Conservation (phyloP, 345 rosid species). For the Linum trigynum region DNA sequence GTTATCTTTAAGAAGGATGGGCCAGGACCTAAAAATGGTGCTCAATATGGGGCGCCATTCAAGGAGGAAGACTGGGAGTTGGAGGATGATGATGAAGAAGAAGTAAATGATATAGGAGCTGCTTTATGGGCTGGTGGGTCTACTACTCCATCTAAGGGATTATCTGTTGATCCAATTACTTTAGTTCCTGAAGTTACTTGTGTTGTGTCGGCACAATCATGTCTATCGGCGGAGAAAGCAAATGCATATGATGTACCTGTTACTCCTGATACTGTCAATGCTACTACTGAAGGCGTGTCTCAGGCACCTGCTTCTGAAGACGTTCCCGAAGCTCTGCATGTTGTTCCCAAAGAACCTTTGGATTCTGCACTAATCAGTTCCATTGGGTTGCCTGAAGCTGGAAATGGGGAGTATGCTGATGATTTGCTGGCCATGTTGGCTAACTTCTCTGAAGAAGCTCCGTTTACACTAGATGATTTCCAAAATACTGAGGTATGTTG, state of each 20-base stretch:
- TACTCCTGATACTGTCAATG: constrained; percentile 2
- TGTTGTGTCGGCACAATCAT: constrained; percentile 18
- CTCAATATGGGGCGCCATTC: constrained; percentile 73
- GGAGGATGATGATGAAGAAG: constrained; percentile 23
- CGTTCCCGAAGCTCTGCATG: background rate
- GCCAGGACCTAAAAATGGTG: constrained; percentile 59
- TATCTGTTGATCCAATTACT: constrained; percentile 12
- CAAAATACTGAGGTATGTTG: constrained; percentile 17
- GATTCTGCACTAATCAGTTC: background rate
- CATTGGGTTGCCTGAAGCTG: constrained; percentile 1
- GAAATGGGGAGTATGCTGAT: constrained; percentile 6
- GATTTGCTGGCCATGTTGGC: constrained; percentile 25
- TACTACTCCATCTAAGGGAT: background rate
- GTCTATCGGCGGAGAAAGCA: constrained; percentile 23
- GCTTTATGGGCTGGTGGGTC: constrained; percentile 10
- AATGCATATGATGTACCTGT: background rate
- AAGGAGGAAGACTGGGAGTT: constrained; percentile 68
- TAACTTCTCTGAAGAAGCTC: constrained; percentile 19
- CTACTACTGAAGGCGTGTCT: constrained; percentile 8
- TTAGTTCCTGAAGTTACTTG: constrained; percentile 10
- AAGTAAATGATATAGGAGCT: constrained; percentile 6
- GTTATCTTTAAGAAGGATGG: constrained; percentile 57
- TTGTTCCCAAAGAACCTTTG: background rate
- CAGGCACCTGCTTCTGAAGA: background rate
- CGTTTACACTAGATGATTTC: constrained; percentile 1